Base-by-base conservation (phyloP, 2,329 filamentous ascomycete species). In the Alternaria arbusti region DNA sequence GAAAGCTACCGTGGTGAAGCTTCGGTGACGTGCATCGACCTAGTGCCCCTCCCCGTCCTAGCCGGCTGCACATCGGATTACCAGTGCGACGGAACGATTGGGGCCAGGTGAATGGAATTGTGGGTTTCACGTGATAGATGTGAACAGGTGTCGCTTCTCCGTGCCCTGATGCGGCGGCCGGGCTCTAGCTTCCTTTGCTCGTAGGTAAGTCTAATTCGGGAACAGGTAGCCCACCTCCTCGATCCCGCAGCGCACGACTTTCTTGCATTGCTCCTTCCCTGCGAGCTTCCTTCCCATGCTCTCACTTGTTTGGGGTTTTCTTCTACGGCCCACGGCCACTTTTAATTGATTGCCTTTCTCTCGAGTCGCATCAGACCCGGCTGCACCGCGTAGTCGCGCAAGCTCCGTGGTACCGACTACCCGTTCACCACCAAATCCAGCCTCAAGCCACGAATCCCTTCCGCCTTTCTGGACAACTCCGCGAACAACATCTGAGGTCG, bases 151-250 rank as follows among this genome's bases (percentile, higher is more conserved):
- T 65, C 60, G 63, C 63, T 61, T 64, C 64, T 61, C 63, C 57
- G 28, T 52, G 49, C 49, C 58, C 66, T 66, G 59, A 61, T 54
- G 54, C 56, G 57, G 65, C 60, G 56, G 50, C 49, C 45, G 52
- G 49, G 58, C 59, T 36, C 61, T 64, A 70, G 66, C 63, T 65
- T 59, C 58, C 59, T 65, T 59, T 70, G 64, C 67, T 67, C 64
- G 64, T 66, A 58, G 55, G 63, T 62, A 58, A 57, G 63, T 62
- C 74, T 76, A 76, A 73, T 72, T 76, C 64, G 58, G 73, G 69
- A 52, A 70, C 59, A 68, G 36, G 36, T 40, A 40, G 62, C 66
- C 63, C 67, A 64, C 63, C 65, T 67, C 65, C 64, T 68, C 66
- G 63, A 67, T 63, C 63, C 61, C 55, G 64, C 68, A 71, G 57